Evolutionary conservation across 306 rosid genomes (phyloP).

Genomic region (Quillaja saponaria): DNA sequence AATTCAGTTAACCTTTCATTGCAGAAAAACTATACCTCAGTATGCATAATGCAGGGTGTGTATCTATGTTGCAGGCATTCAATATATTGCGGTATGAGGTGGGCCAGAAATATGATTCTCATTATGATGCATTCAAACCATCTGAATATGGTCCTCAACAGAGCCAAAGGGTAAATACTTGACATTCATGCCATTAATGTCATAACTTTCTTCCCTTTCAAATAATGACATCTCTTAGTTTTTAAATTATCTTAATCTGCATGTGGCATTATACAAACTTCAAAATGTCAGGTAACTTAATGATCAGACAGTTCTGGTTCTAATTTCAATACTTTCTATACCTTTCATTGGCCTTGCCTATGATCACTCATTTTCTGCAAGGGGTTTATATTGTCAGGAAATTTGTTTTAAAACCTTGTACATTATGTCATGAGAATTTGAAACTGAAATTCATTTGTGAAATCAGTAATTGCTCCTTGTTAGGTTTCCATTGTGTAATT

Average conservation of each 20-base stretch:
- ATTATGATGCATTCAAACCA: conserved; percentile 59
- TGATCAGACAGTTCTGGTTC: neutral
- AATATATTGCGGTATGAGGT: conserved; percentile 57
- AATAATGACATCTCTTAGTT: neutral
- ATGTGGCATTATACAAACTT: neutral
- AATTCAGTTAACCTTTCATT: conserved; percentile 31
- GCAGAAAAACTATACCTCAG: conserved; percentile 28
- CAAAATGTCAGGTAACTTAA: neutral
- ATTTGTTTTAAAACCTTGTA: no score
- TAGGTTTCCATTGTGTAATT: neutral
- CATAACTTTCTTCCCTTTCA: neutral
- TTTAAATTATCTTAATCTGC: no score
- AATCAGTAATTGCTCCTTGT: neutral
- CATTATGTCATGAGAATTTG: neutral
- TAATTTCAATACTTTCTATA: neutral
- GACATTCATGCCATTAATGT: neutral
- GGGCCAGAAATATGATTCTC: conserved; percentile 68
- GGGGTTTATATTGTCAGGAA: no score
- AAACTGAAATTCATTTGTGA: neutral
- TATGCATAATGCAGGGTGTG: conserved; percentile 27
- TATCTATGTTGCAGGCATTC: conserved; percentile 52
- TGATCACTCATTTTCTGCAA: neutral
- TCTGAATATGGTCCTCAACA: conserved; percentile 49
- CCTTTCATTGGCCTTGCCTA: no score
- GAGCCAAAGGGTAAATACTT: conserved; percentile 57